Base-by-base conservation (phyloP, 1,139 yeast species). In the Protomyces gravidus region DNA sequence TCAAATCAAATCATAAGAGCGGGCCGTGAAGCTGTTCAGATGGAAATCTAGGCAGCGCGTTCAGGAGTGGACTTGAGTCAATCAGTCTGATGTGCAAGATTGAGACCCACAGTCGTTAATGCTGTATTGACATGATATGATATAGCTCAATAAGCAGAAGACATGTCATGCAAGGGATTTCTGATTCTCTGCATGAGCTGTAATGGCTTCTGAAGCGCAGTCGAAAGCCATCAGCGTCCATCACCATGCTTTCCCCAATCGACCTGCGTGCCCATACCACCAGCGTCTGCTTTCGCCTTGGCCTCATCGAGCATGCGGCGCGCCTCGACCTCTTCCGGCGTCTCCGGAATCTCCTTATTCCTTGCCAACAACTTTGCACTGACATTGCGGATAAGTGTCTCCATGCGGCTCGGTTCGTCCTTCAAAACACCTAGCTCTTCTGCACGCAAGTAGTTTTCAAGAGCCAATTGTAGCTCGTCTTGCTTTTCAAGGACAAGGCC, bases 401-500 rank as follows among this genome's bases (percentile, higher is more conserved):
- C 46, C n/a, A 53, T 46, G 11, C 19, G 17, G 19, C 21, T 17
- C 21, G 42, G 42, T n/a, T 36, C 42, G 17, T 53, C 33, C 40
- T 53, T 45, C 39, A 30, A 27, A 15, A 53, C 51, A 7, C 58
- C 58, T 7, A 46, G 36, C 36, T 53, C 58, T 26, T 53, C 58
- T 5, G 58, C 58, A 11, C 58, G 45, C n/a, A 53, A 40, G 39
- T 53, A 53, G 40, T 53, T 53, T 28, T 53, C 58, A 2, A 53
- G 51, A 2, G 58, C 58, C 17, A 53, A 40, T 17, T 53, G 51
- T 9, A 53, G 25, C 7, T 53, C 51, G 25, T 53, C 51, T 19
- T 53, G 51, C 58, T 53, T 53, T 19, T 53, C 58, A 5, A 53
- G 58, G 40, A 50, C 58, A n/a, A 53, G 51, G 5, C 58, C 58